Conservation (phyloP, 2,329 filamentous ascomycete species). For the Hypoxylon rubiginosum region DNA sequence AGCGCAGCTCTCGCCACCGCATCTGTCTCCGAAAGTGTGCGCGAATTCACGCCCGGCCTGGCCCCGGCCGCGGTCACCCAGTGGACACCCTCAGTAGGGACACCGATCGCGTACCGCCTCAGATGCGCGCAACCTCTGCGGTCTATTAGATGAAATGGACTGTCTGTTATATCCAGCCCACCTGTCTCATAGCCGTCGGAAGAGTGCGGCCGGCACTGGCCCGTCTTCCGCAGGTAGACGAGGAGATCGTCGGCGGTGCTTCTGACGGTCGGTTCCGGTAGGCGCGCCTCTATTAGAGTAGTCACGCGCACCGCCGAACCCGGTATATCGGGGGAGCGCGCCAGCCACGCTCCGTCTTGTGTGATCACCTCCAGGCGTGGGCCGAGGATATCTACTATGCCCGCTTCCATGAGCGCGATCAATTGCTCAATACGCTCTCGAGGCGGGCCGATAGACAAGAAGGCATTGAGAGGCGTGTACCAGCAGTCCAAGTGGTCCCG, state of each 20-base stretch:
- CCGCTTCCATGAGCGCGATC: slow-evolving; percentile 39
- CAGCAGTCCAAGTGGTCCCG: slow-evolving; percentile 35
- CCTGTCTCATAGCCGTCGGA: slow-evolving; percentile 29
- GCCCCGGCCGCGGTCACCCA: slow-evolving; percentile 37
- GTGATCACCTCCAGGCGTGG: slow-evolving; percentile 20
- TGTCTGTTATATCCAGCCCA: slow-evolving; percentile 23
- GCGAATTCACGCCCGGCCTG: slow-evolving; percentile 39
- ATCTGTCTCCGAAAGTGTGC: slow-evolving; percentile 32
- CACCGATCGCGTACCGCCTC: slow-evolving; percentile 35
- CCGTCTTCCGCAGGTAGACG: slow-evolving; percentile 19
- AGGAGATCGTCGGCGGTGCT: slow-evolving; percentile 37
- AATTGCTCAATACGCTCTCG: slow-evolving; percentile 38
- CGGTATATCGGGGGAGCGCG: slow-evolving; percentile 23
- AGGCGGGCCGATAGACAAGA: slow-evolving; percentile 39
- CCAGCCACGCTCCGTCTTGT: slow-evolving; percentile 28
- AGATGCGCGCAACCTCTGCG: slow-evolving; percentile 26
- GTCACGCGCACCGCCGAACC: slow-evolving; percentile 28
- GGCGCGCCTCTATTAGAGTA: slow-evolving; percentile 36
- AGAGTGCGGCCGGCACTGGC: slow-evolving; percentile 32
- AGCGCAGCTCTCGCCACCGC: slow-evolving; percentile 28
- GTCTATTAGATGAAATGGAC: slow-evolving; percentile 24
- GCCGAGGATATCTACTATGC: slow-evolving; percentile 29
- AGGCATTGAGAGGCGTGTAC: slow-evolving; percentile 41
- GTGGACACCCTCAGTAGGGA: slow-evolving; percentile 40
- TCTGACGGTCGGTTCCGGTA: slow-evolving; percentile 33